Evolutionary conservation across 768 basidiomycete species (phyloP).

Genomic region (Cystofilobasidium capitatum): DNA sequence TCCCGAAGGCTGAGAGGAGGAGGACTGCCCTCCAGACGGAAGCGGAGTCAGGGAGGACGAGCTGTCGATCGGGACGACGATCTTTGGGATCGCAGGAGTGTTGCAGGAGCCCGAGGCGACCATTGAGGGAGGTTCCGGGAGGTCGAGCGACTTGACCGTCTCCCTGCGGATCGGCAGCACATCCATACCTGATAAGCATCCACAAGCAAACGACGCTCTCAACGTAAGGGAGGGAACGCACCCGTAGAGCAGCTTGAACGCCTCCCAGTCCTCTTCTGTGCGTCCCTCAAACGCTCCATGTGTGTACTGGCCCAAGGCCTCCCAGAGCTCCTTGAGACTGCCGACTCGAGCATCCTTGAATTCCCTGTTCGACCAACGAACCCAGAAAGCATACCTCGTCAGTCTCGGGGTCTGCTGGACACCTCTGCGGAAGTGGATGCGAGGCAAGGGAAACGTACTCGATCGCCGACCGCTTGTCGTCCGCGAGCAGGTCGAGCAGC

Average conservation of each 20-base stretch:
- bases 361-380: background rate
- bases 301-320: background rate
- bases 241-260: constrained; percentile 1
- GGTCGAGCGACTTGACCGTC: constrained; percentile 8
- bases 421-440: too few relatives aligned
- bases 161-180: background rate
- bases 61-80: background rate
- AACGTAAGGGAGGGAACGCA: background rate
- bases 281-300: background rate
- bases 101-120: background rate
- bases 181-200: background rate
- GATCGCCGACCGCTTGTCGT: background rate
- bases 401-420: too few relatives aligned
- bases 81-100: background rate
- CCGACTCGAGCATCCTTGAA: background rate
- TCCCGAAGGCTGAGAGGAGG: too few relatives aligned
- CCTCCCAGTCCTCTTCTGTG: constrained; percentile 1
- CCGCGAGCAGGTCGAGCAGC: background rate
- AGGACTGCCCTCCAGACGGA: too few relatives aligned
- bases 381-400: background rate
- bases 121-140: too few relatives aligned
- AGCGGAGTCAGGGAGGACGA: background rate
- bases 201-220: too few relatives aligned
- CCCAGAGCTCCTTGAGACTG: constrained; percentile 10
- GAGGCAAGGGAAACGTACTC: background rate